Evolutionary conservation across 2,329 filamentous ascomycete genomes (phyloP).

Genomic region (Furcasterigmium sp.): DNA sequence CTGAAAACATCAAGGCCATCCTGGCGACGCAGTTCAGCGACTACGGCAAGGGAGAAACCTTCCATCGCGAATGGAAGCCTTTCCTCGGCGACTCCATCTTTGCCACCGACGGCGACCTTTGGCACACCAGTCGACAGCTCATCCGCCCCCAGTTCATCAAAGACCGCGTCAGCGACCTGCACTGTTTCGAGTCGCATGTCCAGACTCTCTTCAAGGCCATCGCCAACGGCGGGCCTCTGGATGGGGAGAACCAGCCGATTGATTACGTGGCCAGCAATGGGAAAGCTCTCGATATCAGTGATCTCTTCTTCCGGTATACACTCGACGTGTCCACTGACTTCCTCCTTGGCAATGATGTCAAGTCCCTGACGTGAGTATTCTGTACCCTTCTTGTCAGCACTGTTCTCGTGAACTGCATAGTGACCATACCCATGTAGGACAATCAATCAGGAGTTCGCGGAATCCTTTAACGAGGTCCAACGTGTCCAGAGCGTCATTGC

Average conservation of each 20-base stretch:
- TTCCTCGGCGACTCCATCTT: slow-evolving; percentile 76
- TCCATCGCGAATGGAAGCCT: slow-evolving; percentile 69
- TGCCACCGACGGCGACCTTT: slow-evolving; percentile 71
- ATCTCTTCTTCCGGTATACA: slow-evolving; percentile 80
- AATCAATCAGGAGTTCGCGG: slow-evolving; percentile 64
- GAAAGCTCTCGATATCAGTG: slow-evolving; percentile 61
- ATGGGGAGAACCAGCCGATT: slow-evolving; percentile 58
- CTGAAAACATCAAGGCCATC: slow-evolving; percentile 87
- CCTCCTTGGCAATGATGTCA: slow-evolving; percentile 71
- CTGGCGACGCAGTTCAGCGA: slow-evolving; percentile 81
- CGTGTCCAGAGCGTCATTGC: slow-evolving; percentile 64
- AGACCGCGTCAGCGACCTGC: slow-evolving; percentile 75
- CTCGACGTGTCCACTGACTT: slow-evolving; percentile 86
- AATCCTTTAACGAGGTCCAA: slow-evolving; percentile 77
- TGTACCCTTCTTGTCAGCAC: neutral
- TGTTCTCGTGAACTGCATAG: neutral
- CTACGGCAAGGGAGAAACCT: slow-evolving; percentile 74
- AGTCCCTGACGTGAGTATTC: slow-evolving; percentile 44
- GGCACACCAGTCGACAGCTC: slow-evolving; percentile 77
- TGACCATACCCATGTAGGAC: slow-evolving; percentile 29
- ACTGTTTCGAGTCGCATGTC: slow-evolving; percentile 76
- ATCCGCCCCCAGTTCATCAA: slow-evolving; percentile 84
- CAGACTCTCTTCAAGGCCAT: slow-evolving; percentile 67
- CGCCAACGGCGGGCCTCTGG: slow-evolving; percentile 48
- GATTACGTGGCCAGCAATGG: slow-evolving; percentile 58